phyloP scores from a whole-genome alignment of 257 asterid genomes.

The Solanum clarkiae region DNA sequence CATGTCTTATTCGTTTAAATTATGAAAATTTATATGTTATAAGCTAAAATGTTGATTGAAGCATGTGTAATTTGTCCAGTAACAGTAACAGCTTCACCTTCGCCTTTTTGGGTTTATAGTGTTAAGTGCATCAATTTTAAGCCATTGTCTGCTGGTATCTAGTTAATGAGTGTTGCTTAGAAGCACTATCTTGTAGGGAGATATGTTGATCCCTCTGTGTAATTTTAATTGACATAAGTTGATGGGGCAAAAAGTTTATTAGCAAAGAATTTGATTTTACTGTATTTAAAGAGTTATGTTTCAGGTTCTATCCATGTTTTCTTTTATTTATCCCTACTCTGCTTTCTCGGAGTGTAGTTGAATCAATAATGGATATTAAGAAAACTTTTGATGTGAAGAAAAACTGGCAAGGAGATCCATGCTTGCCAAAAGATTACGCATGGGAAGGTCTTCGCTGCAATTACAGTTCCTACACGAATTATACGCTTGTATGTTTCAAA shows the following conservation, averaged over 20 bases:
- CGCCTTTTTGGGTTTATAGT: neutral
- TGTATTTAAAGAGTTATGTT: neutral
- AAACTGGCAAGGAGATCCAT: constrained; percentile 41
- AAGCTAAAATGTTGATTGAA: neutral
- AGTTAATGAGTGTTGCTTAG: neutral
- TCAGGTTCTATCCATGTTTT: neutral
- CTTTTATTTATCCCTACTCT: neutral
- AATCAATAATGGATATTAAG: constrained; percentile 13
- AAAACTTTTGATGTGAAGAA: constrained; percentile 9
- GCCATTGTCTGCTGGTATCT: neutral
- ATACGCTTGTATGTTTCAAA: constrained; percentile 15
- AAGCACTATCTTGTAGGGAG: neutral
- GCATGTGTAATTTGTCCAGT: neutral
- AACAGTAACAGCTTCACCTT: neutral
- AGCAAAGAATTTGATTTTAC: neutral
- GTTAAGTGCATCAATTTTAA: neutral
- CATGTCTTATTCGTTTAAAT: neutral
- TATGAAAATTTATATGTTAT: neutral
- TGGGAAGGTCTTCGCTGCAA: constrained; percentile 37
- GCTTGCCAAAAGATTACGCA: constrained; percentile 4
- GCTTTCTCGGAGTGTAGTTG: constrained; percentile 1
- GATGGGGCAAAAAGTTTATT: neutral
- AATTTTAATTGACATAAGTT: neutral
- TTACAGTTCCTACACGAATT: constrained; percentile 7
- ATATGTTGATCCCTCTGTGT: neutral